Evolutionary conservation across 2,329 filamentous ascomycete species (phyloP).

Genomic region (Zasmidium angulare): DNA sequence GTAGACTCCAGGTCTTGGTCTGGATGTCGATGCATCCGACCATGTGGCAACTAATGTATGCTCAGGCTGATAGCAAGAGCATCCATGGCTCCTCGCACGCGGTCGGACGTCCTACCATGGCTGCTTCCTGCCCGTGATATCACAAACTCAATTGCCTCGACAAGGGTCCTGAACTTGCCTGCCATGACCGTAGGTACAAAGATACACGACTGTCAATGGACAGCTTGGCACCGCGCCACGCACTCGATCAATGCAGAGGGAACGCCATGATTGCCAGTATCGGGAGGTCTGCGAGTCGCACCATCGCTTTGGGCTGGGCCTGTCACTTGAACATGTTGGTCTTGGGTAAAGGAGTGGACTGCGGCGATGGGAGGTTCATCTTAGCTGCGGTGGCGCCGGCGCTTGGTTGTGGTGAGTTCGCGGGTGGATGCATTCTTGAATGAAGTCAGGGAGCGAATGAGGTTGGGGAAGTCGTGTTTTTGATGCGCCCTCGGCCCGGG

Average conservation of each 20-base stretch:
- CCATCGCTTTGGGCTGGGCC: constrained; percentile 1
- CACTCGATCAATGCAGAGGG: constrained; percentile 6
- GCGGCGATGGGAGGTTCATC: constrained; percentile 11
- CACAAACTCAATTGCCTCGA: constrained; percentile 1
- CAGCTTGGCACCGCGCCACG: background rate
- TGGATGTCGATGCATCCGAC: background rate
- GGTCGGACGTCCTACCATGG: no score
- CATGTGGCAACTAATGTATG: background rate
- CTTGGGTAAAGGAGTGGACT: constrained; percentile 17
- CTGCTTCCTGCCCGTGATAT: background rate
- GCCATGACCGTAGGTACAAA: background rate
- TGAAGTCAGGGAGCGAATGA: constrained; percentile 17
- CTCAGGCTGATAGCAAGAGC: background rate
- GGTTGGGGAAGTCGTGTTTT: constrained; percentile 10
- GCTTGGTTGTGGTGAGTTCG: constrained; percentile 2
- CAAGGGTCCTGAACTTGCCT: background rate
- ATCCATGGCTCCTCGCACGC: background rate
- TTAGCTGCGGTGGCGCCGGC: constrained; percentile 11
- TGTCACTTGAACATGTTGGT: constrained; percentile 3
- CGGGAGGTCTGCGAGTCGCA: constrained; percentile 14
- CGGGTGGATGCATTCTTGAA: constrained; percentile 1
- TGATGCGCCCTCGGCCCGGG: background rate
- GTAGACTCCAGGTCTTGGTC: background rate
- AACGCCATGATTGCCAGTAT: constrained; percentile 5
- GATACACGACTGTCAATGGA: background rate